Evolutionary conservation across 257 asterid genomes (phyloP).

Genomic region (Nicotiana tomentosiformis): DNA sequence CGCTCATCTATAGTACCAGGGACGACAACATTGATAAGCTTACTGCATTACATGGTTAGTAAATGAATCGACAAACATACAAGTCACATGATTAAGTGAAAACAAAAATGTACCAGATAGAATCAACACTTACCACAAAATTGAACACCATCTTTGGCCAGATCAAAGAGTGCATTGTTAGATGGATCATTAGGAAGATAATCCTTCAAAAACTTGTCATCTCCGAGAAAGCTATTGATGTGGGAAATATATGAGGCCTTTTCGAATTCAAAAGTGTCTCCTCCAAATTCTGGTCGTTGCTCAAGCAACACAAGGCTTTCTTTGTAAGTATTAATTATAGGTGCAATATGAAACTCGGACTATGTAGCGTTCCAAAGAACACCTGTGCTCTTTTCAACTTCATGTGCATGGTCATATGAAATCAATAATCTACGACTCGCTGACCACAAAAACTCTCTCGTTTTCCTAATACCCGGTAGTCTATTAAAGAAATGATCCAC

Average conservation of each 20-base stretch:
- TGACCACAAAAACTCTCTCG: too few species aligned
- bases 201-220: constrained; percentile 49
- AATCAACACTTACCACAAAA: constrained; percentile 38
- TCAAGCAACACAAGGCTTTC: too few species aligned
- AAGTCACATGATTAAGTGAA: not conserved
- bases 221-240: constrained; percentile 54
- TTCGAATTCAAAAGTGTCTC: constrained; percentile 29
- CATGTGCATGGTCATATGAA: too few species aligned
- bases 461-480: too few species aligned
- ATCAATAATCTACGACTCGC: too few species aligned
- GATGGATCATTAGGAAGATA: constrained; percentile 56
- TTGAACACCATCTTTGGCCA: constrained; percentile 65
- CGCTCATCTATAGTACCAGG: constrained; percentile 88
- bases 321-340: too few species aligned
- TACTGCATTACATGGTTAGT: constrained; percentile 41
- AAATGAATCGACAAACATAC: constrained; percentile 4
- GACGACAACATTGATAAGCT: constrained; percentile 66
- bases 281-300: too few species aligned
- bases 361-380: too few species aligned
- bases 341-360: too few species aligned
- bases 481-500: too few species aligned
- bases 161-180: constrained; percentile 46
- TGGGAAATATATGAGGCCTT: constrained; percentile 42
- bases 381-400: too few species aligned
- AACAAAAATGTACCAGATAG: not conserved